A percentile compares a stretch with the other conserved stretches of the same genome.
Conservation (phyloP, 1,284 basidiomycete genomes). For the Phaffia rhodozyma region DNA sequence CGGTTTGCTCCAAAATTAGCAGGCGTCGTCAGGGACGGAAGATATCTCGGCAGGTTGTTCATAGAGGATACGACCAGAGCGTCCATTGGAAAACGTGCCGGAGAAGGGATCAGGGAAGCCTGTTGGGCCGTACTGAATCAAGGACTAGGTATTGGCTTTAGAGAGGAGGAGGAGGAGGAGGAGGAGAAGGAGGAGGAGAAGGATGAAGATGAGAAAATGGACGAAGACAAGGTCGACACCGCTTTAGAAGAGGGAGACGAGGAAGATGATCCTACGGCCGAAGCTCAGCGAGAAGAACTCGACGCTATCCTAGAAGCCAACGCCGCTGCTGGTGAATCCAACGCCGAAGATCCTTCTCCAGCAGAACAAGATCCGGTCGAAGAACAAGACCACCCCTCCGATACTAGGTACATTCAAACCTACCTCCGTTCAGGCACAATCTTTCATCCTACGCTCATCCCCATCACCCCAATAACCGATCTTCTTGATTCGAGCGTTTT, state of each 20-base stretch:
- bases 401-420: background rate
- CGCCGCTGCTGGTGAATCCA: background rate
- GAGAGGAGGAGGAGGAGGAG: background rate
- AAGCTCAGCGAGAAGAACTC: background rate
- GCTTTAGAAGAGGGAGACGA: background rate
- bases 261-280: background rate
- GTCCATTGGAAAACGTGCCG: conserved; percentile 1
- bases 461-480: background rate
- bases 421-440: conserved; percentile 10
- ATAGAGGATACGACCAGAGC: conserved; percentile 13
- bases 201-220: background rate
- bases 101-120: conserved; percentile 7
- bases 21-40: conserved; percentile 9
- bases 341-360: background rate
- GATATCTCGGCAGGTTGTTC: conserved; percentile 7
- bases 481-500: background rate
- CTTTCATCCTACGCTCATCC: conserved; percentile 5
- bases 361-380: background rate
- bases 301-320: conserved; percentile 8
- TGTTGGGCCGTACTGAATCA: conserved; percentile 8
- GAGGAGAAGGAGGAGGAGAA: background rate
- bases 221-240: background rate
- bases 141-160: conserved; percentile 8
- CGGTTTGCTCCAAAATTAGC: conserved; percentile 10
- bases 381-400: background rate